Base-by-base conservation (phyloP, 768 basidiomycete species). In the Phanerodontia chrysosporium region DNA sequence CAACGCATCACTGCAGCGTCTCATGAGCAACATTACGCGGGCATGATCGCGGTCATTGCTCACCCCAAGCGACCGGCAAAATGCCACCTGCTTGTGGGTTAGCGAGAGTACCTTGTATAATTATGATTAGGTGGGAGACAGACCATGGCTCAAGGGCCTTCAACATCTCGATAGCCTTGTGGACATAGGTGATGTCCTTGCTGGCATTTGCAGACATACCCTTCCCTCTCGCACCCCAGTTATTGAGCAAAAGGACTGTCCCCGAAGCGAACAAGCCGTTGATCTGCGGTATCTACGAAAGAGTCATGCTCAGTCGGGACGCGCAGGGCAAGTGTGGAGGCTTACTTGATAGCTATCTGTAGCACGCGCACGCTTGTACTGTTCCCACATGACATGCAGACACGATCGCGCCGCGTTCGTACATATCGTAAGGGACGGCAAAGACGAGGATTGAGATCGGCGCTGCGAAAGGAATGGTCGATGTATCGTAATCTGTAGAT, bases 381-480 rank as follows among this genome's bases (percentile, higher is more conserved):
- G 64, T 0, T 66, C 64, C 55, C 80, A 75, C 55, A 78, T 62
- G 24, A 83, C 74, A 60, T 78, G 79, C 21, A 72, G 67, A 29
- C 72, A 75, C 0, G 78, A 78, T 6, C 80, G 69, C 4, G 81
- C 76, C 3, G 81, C 64, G 48, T 81, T 81, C 35, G 76, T 73
- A 66, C 80, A 81, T 57, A 81, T 81, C 0, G 79, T 76, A 21
- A 81, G 72, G 0, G 79, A 80, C 2, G 80, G 79, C 60, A 79
- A 75, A 1, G 72, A 80, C 66, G 21, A 72, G 69, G 0, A 75
- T 71, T 0, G 78, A 78, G 56, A 83, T 32, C 78, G 73, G 2
- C 83, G 81, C 0, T 81, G 81, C 0, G 88, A 87, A 58, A 94
- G 86, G 70, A 90, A 92, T 2, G 87, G 87, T 46, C 91, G 79